Conservation (phyloP, 768 basidiomycete genomes). For the Stropharia rugosoannulata region DNA sequence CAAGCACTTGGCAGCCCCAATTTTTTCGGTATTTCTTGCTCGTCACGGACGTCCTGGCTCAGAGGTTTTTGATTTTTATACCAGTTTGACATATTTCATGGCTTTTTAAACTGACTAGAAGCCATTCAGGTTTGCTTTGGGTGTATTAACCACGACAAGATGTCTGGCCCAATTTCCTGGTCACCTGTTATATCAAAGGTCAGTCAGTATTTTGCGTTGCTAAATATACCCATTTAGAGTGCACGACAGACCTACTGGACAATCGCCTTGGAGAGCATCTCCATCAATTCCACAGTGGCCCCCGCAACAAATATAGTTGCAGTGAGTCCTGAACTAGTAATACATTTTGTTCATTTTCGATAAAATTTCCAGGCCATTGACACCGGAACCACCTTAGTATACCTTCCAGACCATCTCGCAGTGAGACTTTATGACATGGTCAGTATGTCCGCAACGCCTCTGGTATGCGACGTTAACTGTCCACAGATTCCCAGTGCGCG, state of each 20-base stretch:
- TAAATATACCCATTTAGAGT: background rate
- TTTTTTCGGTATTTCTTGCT: conserved; percentile 62
- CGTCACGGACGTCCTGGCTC: conserved; percentile 36
- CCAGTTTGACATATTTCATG: background rate
- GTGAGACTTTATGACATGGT: conserved; percentile 46
- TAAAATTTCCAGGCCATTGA: conserved; percentile 52
- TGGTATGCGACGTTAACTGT: background rate
- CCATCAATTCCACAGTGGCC: conserved; percentile 22
- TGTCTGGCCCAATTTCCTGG: conserved; percentile 18
- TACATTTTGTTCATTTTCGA: background rate
- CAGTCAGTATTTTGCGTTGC: background rate
- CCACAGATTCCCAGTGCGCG: conserved; percentile 50
- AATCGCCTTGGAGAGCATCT: conserved; percentile 45
- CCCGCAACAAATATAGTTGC: conserved; percentile 30
- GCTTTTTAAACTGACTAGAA: background rate
- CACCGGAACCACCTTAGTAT: conserved; percentile 67
- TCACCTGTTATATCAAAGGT: conserved; percentile 29
- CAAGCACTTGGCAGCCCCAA: conserved; percentile 37
- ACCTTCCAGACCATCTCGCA: conserved; percentile 46
- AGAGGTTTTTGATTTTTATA: conserved; percentile 32
- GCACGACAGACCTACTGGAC: conserved; percentile 58
- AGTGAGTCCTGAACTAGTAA: conserved; percentile 22
- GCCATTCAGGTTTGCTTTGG: conserved; percentile 31
- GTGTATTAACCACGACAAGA: conserved; percentile 34
- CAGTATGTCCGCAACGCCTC: conserved; percentile 1